phyloP scores from a whole-genome alignment of 2,329 filamentous ascomycete species.

The Cladosporium sp. region DNA sequence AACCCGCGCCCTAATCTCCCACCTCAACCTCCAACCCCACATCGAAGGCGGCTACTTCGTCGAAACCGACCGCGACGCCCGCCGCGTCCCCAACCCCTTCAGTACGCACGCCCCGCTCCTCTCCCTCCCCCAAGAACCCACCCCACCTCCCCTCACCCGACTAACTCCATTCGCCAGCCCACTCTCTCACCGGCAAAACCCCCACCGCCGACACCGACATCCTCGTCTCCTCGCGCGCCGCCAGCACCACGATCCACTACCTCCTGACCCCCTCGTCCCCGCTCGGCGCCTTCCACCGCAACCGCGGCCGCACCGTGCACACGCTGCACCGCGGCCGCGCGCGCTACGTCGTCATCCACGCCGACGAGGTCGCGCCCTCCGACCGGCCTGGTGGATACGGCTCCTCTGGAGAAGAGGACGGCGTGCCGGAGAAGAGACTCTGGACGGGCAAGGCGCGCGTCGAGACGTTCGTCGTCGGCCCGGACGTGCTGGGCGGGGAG shows the following conservation, averaged over 20 bases:
- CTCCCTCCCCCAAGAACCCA: conserved; percentile 19
- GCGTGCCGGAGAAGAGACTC: conserved; percentile 47
- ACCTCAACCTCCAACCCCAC: conserved; percentile 48
- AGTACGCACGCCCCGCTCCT: conserved; percentile 24
- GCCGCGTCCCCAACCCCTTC: conserved; percentile 52
- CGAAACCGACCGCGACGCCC: conserved; percentile 53
- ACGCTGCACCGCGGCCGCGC: conserved; percentile 59
- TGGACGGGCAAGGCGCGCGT: conserved; percentile 41
- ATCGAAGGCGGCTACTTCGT: conserved; percentile 60
- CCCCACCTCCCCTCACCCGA: too few species aligned
- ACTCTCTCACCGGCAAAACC: conserved; percentile 28
- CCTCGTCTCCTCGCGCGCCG: conserved; percentile 37
- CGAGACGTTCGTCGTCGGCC: conserved; percentile 60
- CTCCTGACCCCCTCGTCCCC: conserved; percentile 52
- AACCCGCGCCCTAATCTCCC: conserved; percentile 35
- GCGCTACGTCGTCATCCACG: conserved; percentile 58
- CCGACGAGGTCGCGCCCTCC: conserved; percentile 37
- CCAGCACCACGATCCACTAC: conserved; percentile 60
- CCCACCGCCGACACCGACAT: conserved; percentile 19
- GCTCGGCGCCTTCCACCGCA: conserved; percentile 58
- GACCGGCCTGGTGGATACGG: conserved; percentile 26
- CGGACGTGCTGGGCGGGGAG: conserved; percentile 52
- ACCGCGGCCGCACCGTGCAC: conserved; percentile 57
- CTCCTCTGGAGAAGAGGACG: conserved; percentile 42
- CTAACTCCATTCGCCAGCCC: conserved; percentile 31